These are phyloP conservation scores for Leccinum fuscescens DNA, from an alignment of 1,284 basidiomycete genomes.

Conservation along the genomic window DNA sequence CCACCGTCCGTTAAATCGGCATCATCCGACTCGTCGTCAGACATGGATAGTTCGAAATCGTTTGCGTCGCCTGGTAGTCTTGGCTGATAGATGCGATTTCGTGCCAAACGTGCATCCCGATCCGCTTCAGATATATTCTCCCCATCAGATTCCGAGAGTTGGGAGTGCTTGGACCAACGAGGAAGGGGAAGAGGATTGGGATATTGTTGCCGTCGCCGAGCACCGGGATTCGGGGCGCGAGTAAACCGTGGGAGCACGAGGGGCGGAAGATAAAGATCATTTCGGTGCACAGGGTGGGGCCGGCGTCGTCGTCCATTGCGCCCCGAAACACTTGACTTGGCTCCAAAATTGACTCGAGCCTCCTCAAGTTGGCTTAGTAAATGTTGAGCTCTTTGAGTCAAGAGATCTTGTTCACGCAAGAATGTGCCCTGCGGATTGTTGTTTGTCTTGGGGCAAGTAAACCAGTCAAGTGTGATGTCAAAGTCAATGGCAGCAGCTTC, in stretches of 20 bases:
- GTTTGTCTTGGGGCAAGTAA: conserved; percentile 57
- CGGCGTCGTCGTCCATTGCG: conserved; percentile 5
- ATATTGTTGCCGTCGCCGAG: conserved; percentile 8
- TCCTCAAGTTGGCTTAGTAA: conserved; percentile 46
- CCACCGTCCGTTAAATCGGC: conserved; percentile 58
- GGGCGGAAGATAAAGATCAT: conserved; percentile 57
- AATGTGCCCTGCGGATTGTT: conserved; percentile 64
- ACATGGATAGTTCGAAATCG: conserved; percentile 53
- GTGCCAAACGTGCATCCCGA: conserved; percentile 66
- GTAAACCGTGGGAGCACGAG: conserved; percentile 40
- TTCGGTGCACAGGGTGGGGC: conserved; percentile 38
- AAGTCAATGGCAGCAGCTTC: conserved; percentile 59
- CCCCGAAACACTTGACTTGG: not conserved
- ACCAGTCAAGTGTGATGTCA: conserved; percentile 68
- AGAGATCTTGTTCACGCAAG: conserved; percentile 66
- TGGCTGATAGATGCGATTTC: conserved; percentile 48
- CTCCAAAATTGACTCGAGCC: conserved; percentile 11
- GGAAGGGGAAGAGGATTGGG: conserved; percentile 12
- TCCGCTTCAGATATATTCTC: conserved; percentile 60
- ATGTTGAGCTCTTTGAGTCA: conserved; percentile 62
- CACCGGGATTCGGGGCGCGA: conserved; percentile 1
- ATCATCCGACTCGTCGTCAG: conserved; percentile 76
- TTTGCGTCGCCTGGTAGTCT: conserved; percentile 27
- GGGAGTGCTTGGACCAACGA: conserved; percentile 31
- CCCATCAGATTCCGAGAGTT: conserved; percentile 63